Conservation (phyloP, 805 yeast species). For the Scheffersomyces coipomensis region DNA sequence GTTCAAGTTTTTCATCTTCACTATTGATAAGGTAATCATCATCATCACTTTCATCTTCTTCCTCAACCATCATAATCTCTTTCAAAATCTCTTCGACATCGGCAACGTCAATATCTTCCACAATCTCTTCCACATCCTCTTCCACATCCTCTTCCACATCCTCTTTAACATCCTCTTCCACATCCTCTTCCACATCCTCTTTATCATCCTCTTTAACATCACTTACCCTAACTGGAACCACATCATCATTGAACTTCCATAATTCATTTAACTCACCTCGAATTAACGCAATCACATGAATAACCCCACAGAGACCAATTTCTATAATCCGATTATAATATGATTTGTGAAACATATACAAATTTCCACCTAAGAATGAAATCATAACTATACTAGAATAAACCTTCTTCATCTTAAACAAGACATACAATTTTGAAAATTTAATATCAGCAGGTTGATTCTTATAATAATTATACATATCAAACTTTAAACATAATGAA, state of each 20-base stretch:
- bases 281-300: too few relatives aligned
- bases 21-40: conserved; percentile 13
- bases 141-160: conserved; percentile 3
- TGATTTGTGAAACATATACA: conserved; percentile 41
- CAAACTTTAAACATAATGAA: conserved; percentile 54
- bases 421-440: conserved; percentile 45
- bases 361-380: too few relatives aligned
- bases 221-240: too few relatives aligned
- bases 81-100: conserved; percentile 5
- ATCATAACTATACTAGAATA: too few relatives aligned
- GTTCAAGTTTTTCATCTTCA: conserved; percentile 5
- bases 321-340: conserved; percentile 51
- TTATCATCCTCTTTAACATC: neutral
- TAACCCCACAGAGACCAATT: conserved; percentile 29
- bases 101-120: conserved; percentile 5
- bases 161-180: conserved; percentile 8
- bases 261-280: conserved; percentile 42
- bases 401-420: too few relatives aligned
- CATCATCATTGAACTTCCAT: conserved; percentile 38
- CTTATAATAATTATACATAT: conserved; percentile 37
- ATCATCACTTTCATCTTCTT: conserved; percentile 9
- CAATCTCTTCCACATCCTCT: conserved; percentile 8
- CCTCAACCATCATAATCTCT: neutral
- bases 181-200: conserved; percentile 6
- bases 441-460: conserved; percentile 45